Evolutionary conservation across 768 basidiomycete genomes (phyloP).

Genomic region (Hypholoma fasciculare): DNA sequence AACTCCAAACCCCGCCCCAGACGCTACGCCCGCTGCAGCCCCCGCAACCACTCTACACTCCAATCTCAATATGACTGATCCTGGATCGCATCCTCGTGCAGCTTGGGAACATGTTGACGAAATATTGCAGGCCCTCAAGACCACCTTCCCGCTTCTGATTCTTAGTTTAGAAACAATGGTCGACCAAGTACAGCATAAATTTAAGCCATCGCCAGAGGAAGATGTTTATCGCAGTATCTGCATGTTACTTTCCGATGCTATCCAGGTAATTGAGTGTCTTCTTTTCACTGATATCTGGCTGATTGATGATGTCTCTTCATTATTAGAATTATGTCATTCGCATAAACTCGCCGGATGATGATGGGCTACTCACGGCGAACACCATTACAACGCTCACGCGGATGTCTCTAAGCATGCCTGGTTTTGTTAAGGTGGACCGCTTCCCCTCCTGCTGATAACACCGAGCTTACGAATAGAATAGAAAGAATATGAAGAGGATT

Average conservation of each 20-base stretch:
- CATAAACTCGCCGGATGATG: constrained; percentile 67
- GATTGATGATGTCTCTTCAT: not conserved
- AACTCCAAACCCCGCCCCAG: constrained; percentile 13
- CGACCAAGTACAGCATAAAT: constrained; percentile 88
- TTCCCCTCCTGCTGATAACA: not conserved
- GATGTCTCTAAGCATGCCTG: constrained; percentile 60
- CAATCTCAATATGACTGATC: constrained; percentile 15
- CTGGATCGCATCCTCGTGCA: constrained; percentile 47
- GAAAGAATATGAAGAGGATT: constrained; percentile 92
- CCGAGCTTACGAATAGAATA: constrained; percentile 27
- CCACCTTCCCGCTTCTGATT: constrained; percentile 91
- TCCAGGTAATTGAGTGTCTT: constrained; percentile 53
- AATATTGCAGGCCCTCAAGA: constrained; percentile 90
- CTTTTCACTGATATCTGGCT: not conserved
- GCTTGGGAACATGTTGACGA: constrained; percentile 93
- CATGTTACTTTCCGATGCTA: constrained; percentile 84
- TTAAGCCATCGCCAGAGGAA: constrained; percentile 89
- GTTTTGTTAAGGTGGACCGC: constrained; percentile 52
- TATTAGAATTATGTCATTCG: constrained; percentile 71
- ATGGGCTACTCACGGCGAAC: constrained; percentile 56
- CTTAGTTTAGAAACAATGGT: constrained; percentile 96
- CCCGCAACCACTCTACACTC: constrained; percentile 13
- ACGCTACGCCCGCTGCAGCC: constrained; percentile 16
- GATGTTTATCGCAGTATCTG: constrained; percentile 91
- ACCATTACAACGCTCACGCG: constrained; percentile 59